phyloP scores from a whole-genome alignment of 2,329 filamentous ascomycete species.

The Aspergillus japonicus region DNA sequence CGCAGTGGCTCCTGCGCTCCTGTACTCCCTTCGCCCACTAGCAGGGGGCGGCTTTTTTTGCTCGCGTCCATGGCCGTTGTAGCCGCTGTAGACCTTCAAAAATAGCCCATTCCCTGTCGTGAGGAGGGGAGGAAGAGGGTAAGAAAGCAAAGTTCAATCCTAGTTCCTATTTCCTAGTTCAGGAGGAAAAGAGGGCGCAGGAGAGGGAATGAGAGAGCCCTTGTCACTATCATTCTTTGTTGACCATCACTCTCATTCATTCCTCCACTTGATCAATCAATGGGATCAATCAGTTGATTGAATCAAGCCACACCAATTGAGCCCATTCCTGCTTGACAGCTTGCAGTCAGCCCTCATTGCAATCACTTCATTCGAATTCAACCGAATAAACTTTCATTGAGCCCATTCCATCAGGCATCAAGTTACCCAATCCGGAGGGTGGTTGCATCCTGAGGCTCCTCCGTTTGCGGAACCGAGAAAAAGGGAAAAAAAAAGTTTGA shows the following conservation, averaged over 20 bases:
- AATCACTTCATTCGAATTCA: background rate
- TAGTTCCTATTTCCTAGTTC: background rate
- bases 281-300: background rate
- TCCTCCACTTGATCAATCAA: background rate
- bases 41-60: background rate
- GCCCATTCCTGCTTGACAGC: background rate
- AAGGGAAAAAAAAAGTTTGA: background rate
- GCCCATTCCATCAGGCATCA: background rate
- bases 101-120: constrained; percentile 13
- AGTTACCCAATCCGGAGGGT: background rate
- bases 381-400: background rate
- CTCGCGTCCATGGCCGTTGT: background rate
- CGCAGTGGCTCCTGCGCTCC: constrained; percentile 7
- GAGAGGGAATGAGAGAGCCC: background rate
- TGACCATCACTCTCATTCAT: background rate
- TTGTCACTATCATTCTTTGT: background rate
- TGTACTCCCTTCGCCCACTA: constrained; percentile 9
- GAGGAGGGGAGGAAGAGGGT: constrained; percentile 7
- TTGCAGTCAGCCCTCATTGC: background rate
- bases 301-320: background rate
- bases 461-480: constrained; percentile 13
- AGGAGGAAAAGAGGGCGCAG: constrained; percentile 5
- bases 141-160: background rate
- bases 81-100: constrained; percentile 10
- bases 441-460: background rate